phyloP scores from a whole-genome alignment of 805 yeast genomes.

The Candida odintsovae region DNA sequence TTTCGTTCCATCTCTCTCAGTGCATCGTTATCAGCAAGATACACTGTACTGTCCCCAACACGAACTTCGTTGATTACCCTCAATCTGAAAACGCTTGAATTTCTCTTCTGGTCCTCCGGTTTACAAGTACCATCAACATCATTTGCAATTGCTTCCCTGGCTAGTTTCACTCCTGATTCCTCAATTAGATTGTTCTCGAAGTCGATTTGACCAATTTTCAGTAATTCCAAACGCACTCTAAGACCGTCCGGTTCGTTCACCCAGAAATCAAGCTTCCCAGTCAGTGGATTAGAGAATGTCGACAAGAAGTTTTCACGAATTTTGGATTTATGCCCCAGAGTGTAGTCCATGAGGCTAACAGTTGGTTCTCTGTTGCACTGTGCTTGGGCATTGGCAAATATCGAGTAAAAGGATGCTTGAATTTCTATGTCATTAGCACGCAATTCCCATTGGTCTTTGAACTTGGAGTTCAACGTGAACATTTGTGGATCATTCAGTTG shows the following conservation, averaged over 20 bases:
- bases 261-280: constrained; percentile 7
- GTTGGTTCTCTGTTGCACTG: constrained; percentile 12
- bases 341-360: constrained; percentile 7
- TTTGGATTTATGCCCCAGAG: constrained; percentile 8
- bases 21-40: constrained; percentile 3
- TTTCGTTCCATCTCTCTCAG: not conserved
- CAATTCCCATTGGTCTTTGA: constrained; percentile 7
- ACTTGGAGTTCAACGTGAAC: constrained; percentile 16
- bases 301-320: not conserved
- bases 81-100: constrained; percentile 15
- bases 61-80: constrained; percentile 19
- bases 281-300: not conserved
- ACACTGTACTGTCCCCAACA: constrained; percentile 6
- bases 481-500: constrained; percentile 2
- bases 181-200: constrained; percentile 29
- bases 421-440: constrained; percentile 8
- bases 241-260: constrained; percentile 31
- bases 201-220: constrained; percentile 37
- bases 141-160: constrained; percentile 4
- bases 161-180: constrained; percentile 12
- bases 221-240: constrained; percentile 41
- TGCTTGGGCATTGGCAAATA: constrained; percentile 2
- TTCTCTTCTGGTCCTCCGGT: constrained; percentile 7
- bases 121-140: constrained; percentile 9
- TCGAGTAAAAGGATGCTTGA: constrained; percentile 8